phyloP scores from a whole-genome alignment of 495 filamentous ascomycete species.

The Evernia prunastri region DNA sequence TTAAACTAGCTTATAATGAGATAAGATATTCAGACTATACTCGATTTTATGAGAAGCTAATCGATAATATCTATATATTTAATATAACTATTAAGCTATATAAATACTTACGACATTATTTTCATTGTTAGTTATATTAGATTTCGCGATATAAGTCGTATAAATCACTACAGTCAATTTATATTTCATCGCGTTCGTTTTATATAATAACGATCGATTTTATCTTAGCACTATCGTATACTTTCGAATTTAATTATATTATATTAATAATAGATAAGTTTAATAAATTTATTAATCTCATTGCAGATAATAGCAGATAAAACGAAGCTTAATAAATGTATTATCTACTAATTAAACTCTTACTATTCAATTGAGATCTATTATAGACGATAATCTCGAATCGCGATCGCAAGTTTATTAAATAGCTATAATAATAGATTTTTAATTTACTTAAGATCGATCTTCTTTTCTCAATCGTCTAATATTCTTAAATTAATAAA shows the following conservation, averaged over 20 bases:
- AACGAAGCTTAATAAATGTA: not conserved
- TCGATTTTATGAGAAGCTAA: not conserved
- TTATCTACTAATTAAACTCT: not conserved
- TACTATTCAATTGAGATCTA: constrained; percentile 5
- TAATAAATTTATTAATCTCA: not conserved
- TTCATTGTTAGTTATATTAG: not conserved
- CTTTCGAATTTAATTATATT: not conserved
- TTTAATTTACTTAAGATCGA: constrained; percentile 4
- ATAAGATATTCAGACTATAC: not conserved
- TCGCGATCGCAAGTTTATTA: constrained; percentile 11
- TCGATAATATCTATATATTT: not conserved
- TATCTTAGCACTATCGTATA: not conserved
- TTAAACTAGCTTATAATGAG: not conserved
- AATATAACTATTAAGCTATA: not conserved
- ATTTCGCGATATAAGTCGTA: not conserved
- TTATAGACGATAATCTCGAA: constrained; percentile 9
- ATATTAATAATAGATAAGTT: not conserved
- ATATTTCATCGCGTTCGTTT: not conserved
- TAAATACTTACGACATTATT: not conserved
- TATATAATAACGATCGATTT: constrained; percentile 8
- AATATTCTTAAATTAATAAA: constrained; percentile 25
- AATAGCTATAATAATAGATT: not conserved
- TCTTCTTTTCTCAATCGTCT: constrained; percentile 10
- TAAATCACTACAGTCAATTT: not conserved
- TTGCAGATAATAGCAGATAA: not conserved